Percentiles rank a stretch among this genome's conserved stretches.
Conservation (phyloP, 176 grass and related monocot genomes). For the Cocos nucifera region DNA sequence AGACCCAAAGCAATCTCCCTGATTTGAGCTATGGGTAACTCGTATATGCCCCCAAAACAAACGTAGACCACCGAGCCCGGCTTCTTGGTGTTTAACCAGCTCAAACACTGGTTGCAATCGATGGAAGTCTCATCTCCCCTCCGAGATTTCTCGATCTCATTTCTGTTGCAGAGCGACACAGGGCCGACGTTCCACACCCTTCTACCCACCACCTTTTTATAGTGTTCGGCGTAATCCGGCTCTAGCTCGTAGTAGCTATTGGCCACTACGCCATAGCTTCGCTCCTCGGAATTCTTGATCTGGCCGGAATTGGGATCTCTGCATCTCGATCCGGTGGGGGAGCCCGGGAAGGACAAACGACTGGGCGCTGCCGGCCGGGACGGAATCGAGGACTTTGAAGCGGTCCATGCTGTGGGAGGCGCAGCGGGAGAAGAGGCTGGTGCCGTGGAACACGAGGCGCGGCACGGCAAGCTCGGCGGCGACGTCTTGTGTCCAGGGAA, state of each 20-base stretch:
- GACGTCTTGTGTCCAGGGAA: conserved; percentile 3
- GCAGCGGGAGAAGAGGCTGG: neutral
- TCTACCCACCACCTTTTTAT: conserved; percentile 1
- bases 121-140: conserved; percentile 24
- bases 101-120: conserved; percentile 12
- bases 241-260: conserved; percentile 71
- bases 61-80: conserved; percentile 40
- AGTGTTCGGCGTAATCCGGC: conserved; percentile 27
- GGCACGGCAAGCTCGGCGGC: neutral
- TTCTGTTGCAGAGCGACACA: conserved; percentile 25
- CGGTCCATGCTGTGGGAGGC: neutral
- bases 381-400: no score
- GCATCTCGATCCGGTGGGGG: conserved; percentile 38
- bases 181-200: conserved; percentile 48
- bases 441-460: no score
- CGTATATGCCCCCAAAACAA: conserved; percentile 37
- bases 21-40: conserved; percentile 19
- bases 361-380: conserved; percentile 1
- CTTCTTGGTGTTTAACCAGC: conserved; percentile 35
- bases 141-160: neutral
- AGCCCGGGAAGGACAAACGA: conserved; percentile 20
- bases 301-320: conserved; percentile 21
- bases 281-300: neutral
- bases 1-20: conserved; percentile 44
- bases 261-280: conserved; percentile 33